Evolutionary conservation across 1,284 basidiomycete species (phyloP).

Genomic region (Ustilago lituana): DNA sequence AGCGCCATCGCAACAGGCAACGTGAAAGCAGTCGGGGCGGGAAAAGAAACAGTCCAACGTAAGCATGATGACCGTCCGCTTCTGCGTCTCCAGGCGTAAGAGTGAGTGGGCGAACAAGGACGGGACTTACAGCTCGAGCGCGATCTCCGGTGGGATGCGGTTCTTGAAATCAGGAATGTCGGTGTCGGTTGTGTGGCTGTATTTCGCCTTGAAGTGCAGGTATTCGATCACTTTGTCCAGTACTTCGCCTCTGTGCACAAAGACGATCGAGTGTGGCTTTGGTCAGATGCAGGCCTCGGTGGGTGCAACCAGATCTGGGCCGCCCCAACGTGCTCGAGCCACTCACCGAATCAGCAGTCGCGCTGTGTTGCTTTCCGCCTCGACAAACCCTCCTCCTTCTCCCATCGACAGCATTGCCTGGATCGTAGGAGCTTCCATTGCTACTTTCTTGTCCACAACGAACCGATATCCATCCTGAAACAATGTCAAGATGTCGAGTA

Average conservation of each 20-base stretch:
- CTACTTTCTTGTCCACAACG: constrained; percentile 48
- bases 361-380: constrained; percentile 68
- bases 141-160: constrained; percentile 80
- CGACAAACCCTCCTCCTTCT: constrained; percentile 67
- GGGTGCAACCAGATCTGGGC: too few relatives aligned
- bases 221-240: constrained; percentile 85
- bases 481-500: too few relatives aligned
- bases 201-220: constrained; percentile 79
- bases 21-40: too few relatives aligned
- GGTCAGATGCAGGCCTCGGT: too few relatives aligned
- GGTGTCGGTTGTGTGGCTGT: constrained; percentile 74
- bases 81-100: too few relatives aligned
- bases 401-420: constrained; percentile 56
- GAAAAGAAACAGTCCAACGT: too few relatives aligned
- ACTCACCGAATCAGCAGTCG: constrained; percentile 69
- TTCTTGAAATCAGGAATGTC: constrained; percentile 82
- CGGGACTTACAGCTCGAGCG: constrained; percentile 81
- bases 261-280: too few relatives aligned
- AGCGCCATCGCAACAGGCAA: too few relatives aligned
- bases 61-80: too few relatives aligned
- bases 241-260: constrained; percentile 74
- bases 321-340: too few relatives aligned
- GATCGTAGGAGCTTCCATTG: constrained; percentile 51
- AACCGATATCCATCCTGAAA: constrained; percentile 60
- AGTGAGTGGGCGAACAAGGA: too few relatives aligned